These are phyloP conservation scores for Penicillium manginii DNA, from an alignment of 495 filamentous ascomycete genomes.

Conservation along the genomic window DNA sequence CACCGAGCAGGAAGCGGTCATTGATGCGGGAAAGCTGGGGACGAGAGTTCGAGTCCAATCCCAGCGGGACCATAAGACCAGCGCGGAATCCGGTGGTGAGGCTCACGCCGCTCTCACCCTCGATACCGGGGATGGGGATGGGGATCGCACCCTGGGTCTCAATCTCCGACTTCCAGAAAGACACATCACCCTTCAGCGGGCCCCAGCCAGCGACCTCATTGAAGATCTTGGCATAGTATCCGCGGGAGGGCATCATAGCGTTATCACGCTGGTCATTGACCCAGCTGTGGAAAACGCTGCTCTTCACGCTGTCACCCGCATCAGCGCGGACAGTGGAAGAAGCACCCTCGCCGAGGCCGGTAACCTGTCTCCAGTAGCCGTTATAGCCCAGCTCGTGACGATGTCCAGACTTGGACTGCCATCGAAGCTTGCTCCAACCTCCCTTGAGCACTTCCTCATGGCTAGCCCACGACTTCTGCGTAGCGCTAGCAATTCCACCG, in stretches of 20 bases:
- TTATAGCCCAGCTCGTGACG: conserved; percentile 79
- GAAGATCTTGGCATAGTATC: conserved; percentile 74
- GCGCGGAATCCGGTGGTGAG: conserved; percentile 67
- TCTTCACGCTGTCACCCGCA: conserved; percentile 91
- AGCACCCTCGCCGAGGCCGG: conserved; percentile 70
- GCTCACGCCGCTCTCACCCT: conserved; percentile 73
- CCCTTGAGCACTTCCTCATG: conserved; percentile 91
- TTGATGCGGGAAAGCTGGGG: conserved; percentile 76
- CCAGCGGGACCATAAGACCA: conserved; percentile 65
- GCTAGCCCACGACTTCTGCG: conserved; percentile 85
- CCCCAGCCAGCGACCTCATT: conserved; percentile 88
- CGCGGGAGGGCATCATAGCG: conserved; percentile 76
- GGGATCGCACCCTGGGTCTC: conserved; percentile 77
- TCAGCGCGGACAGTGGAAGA: conserved; percentile 80
- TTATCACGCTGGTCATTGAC: conserved; percentile 77
- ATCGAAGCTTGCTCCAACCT: conserved; percentile 74
- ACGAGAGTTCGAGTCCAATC: conserved; percentile 51
- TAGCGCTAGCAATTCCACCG: conserved; percentile 77
- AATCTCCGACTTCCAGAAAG: conserved; percentile 84
- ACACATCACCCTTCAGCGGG: conserved; percentile 82
- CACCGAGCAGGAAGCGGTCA: conserved; percentile 93
- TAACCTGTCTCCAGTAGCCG: conserved; percentile 85
- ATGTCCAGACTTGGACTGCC: conserved; percentile 62
- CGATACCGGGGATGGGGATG: conserved; percentile 66
- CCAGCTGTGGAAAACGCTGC: conserved; percentile 80